Base-by-base conservation (phyloP, 306 rosid species). In the Vicia sativa region DNA sequence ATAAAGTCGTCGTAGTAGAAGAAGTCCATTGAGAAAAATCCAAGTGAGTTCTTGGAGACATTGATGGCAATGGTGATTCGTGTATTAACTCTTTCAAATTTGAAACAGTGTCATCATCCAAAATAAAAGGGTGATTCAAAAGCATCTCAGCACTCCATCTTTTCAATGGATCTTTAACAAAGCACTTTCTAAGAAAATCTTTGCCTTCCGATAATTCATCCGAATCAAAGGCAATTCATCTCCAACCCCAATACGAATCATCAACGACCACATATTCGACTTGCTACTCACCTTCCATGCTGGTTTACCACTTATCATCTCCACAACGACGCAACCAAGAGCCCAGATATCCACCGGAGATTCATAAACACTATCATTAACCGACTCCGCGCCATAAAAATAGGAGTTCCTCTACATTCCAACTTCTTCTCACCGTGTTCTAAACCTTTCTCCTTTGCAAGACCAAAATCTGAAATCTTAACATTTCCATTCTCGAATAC, bases 111-210 rank as follows among this genome's bases (percentile, higher is more conserved):
- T 28, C 31, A 28, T 28, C 31, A 28, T 28, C 5, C 5, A 3
- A 28, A 28, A 28, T 28, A 28, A 28, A 28, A 28, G 31, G 31
- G 6, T 28, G 31, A 1, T 28, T 28, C 6, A 28, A 28, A 28
- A 92, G 91, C 96, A 81, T 86, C 70, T 92, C 95, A 0, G 96
- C 96, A 31, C 87, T 92, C 95, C 92, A 89, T 44, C 96, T 73
- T 57, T 83, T 71, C 23, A 8, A 50, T 0, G 96, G 85, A 77
- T 92, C 95, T 65, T 78, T 92, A 37, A 86, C 73, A 9, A 92
- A 75, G 67, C 98, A 92, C 70, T 84, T 87, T 0, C 25, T 4
- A 0, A 92, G 34, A 77, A 50, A 31, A 31, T 31, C 37, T 6
- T 31, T 31, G 9, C 37, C 37, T 31, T 31, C 37, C 0, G 37